A percentile compares a stretch with the other conserved stretches of the same genome.
Evolutionary conservation across 371 early-diverging fungal genomes (phyloP).

Genomic region (Basidiobolus meristosporus): DNA sequence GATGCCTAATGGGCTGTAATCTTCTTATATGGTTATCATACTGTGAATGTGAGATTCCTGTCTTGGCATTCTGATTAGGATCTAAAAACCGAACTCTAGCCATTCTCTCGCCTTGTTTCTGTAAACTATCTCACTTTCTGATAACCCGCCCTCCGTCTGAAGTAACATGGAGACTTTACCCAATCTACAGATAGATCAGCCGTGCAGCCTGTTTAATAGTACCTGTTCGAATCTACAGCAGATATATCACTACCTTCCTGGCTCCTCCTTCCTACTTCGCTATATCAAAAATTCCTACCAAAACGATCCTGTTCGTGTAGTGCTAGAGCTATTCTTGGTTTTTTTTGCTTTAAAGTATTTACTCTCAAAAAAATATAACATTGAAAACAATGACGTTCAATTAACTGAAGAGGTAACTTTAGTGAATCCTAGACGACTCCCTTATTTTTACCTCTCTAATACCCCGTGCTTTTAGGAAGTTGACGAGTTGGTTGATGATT

Average conservation of each 20-base stretch:
- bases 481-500: constrained; percentile 85
- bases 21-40: too few relatives aligned
- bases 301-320: constrained; percentile 85
- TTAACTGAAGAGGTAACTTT: constrained; percentile 37
- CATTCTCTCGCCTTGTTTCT: too few relatives aligned
- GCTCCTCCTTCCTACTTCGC: constrained; percentile 45
- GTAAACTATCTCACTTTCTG: too few relatives aligned
- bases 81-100: too few relatives aligned
- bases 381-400: constrained; percentile 57
- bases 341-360: constrained; percentile 82
- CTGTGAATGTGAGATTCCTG: too few relatives aligned
- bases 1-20: too few relatives aligned
- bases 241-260: constrained; percentile 19
- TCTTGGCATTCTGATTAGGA: too few relatives aligned
- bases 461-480: constrained; percentile 36
- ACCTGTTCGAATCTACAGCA: too few relatives aligned
- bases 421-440: constrained; percentile 20
- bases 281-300: constrained; percentile 88
- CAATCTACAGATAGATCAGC: too few relatives aligned
- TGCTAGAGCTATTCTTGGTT: constrained; percentile 70
- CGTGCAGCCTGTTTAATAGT: too few relatives aligned
- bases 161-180: too few relatives aligned
- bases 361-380: constrained; percentile 64
- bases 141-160: too few relatives aligned
- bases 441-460: neutral